Evolutionary conservation across 768 basidiomycete genomes (phyloP).

Genomic region (Tricholoma sp.): DNA sequence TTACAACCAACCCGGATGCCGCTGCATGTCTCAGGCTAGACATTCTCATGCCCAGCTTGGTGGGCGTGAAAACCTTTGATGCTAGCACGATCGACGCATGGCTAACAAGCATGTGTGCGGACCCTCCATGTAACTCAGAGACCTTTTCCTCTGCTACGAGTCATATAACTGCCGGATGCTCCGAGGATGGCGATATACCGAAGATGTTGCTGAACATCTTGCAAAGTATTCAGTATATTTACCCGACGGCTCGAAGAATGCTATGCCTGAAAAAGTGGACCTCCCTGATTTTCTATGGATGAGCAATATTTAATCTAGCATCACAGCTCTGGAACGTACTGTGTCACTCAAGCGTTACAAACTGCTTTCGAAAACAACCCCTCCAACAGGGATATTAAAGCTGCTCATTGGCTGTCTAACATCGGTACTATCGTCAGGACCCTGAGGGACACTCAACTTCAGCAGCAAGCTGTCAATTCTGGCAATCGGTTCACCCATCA

Average conservation of each 20-base stretch:
- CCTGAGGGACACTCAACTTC: background rate
- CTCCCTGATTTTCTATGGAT: background rate
- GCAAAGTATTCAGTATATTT: background rate
- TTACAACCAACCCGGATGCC: constrained; percentile 9
- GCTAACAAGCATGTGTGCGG: background rate
- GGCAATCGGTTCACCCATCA: background rate
- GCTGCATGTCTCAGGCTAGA: constrained; percentile 6
- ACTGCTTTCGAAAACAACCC: background rate
- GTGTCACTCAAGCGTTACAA: constrained; percentile 3
- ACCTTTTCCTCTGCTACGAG: background rate
- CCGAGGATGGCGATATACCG: background rate
- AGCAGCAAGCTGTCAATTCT: background rate
- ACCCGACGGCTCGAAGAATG: background rate
- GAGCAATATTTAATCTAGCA: background rate
- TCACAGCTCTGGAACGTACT: constrained; percentile 7
- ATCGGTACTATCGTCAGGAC: constrained; percentile 4
- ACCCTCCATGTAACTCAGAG: background rate
- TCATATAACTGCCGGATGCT: background rate
- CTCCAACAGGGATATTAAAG: background rate
- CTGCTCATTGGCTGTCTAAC: background rate
- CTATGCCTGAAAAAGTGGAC: background rate
- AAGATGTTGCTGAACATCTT: background rate
- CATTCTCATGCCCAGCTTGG: constrained; percentile 1
- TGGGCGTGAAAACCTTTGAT: background rate
- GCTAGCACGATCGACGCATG: background rate